phyloP scores from a whole-genome alignment of 148 eudicot genomes.

The Vaccinium vitisidaea region DNA sequence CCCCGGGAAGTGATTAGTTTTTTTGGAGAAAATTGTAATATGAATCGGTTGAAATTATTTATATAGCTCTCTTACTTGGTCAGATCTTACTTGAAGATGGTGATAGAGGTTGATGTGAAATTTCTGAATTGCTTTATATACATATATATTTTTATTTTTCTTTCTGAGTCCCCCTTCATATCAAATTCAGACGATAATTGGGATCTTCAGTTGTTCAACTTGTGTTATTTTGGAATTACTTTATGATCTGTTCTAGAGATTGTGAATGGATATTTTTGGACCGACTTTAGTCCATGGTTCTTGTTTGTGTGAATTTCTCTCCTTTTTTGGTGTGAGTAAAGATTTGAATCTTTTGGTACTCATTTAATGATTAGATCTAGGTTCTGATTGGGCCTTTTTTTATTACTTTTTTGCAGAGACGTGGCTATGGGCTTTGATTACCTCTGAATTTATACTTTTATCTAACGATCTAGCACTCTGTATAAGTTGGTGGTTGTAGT shows the following conservation, averaged over 20 bases:
- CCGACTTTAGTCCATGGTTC: neutral
- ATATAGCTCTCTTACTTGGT: neutral
- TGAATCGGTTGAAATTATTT: neutral
- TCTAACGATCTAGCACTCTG: neutral
- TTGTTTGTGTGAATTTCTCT: neutral
- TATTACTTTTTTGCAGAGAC: slow-evolving; percentile 4
- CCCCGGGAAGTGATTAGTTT: neutral
- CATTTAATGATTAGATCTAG: neutral
- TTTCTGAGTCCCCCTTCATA: neutral
- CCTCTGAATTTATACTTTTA: neutral
- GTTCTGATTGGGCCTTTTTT: neutral
- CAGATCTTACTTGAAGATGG: slow-evolving; percentile 7
- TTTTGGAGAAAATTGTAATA: neutral
- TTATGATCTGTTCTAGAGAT: neutral
- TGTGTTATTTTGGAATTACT: neutral
- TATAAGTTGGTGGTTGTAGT: neutral
- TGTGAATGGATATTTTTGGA: neutral
- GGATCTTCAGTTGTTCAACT: neutral
- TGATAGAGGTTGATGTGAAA: neutral
- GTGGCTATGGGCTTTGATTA: neutral
- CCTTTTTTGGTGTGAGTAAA: neutral
- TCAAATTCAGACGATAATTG: neutral
- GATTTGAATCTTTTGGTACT: neutral
- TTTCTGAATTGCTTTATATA: neutral
- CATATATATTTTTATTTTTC: neutral